Conservation (phyloP, 805 yeast species). For the Candida verbasci region DNA sequence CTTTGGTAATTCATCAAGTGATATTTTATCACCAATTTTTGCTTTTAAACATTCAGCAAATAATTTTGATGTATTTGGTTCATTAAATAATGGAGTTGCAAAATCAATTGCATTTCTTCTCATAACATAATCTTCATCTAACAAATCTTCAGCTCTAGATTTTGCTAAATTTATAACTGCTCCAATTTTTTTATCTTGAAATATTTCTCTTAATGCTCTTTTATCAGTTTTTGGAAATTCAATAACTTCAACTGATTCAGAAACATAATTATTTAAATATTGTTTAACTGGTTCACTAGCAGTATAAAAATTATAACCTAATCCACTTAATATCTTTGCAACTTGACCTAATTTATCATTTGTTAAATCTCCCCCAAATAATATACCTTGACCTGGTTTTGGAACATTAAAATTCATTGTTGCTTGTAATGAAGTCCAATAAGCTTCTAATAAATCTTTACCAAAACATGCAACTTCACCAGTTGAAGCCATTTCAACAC, state of each 20-base stretch:
- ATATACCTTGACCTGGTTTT: slow-evolving; percentile 79
- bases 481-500: slow-evolving; percentile 99
- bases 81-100: slow-evolving; percentile 93
- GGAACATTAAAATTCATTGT: slow-evolving; percentile 97
- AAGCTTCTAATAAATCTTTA: slow-evolving; percentile 76
- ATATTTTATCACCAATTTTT: slow-evolving; percentile 55
- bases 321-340: slow-evolving; percentile 60
- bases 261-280: slow-evolving; percentile 54
- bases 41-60: slow-evolving; percentile 79
- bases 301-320: slow-evolving; percentile 80
- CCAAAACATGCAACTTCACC: slow-evolving; percentile 99
- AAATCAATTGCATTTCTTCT: slow-evolving; percentile 99
- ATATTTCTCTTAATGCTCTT: slow-evolving; percentile 88
- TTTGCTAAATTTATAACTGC: slow-evolving; percentile 90
- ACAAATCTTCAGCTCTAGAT: slow-evolving; percentile 78
- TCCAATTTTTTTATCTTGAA: slow-evolving; percentile 78
- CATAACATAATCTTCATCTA: slow-evolving; percentile 94
- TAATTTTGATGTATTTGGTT: slow-evolving; percentile 85
- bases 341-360: slow-evolving; percentile 69
- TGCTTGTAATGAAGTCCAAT: slow-evolving; percentile 96
- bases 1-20: slow-evolving; percentile 39
- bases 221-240: slow-evolving; percentile 92
- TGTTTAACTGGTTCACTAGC: slow-evolving; percentile 69
- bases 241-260: slow-evolving; percentile 56
- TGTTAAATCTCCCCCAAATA: slow-evolving; percentile 90